Percentiles rank a stretch among this genome's conserved stretches.
phyloP scores from a whole-genome alignment of 306 rosid species.

The Vachellia collinsii region DNA sequence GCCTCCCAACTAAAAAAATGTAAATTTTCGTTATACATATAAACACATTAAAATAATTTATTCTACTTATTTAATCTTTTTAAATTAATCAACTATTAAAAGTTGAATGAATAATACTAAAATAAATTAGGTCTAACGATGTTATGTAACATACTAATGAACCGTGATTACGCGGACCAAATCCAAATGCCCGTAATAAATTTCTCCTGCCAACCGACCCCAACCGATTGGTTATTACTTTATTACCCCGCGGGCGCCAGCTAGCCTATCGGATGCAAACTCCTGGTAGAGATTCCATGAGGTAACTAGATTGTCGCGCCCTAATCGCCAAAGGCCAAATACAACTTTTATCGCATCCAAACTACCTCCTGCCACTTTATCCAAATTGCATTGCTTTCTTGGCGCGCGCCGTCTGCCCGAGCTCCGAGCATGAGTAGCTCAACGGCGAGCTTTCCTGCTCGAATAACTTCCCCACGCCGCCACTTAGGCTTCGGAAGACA shows the following conservation, averaged over 20 bases:
- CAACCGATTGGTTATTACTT: too few species aligned
- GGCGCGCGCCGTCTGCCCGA: neutral
- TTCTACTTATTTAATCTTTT: too few species aligned
- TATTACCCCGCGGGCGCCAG: neutral
- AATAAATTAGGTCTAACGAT: too few species aligned
- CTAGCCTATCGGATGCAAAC: neutral
- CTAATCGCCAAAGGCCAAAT: neutral
- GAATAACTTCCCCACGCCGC: constrained; percentile 43
- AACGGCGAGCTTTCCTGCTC: constrained; percentile 59
- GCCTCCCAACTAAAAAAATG: too few species aligned
- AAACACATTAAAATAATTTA: too few species aligned
- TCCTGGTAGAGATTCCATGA: neutral
- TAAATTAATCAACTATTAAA: too few species aligned
- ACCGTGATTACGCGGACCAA: too few species aligned
- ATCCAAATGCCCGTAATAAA: too few species aligned
- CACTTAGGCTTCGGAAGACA: constrained; percentile 37
- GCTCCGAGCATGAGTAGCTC: constrained; percentile 57
- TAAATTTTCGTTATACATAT: too few species aligned
- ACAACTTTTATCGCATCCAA: constrained; percentile 10
- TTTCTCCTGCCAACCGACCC: too few species aligned
- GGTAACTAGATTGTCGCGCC: neutral
- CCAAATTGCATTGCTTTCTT: neutral
- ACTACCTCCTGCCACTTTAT: constrained; percentile 7
- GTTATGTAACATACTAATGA: too few species aligned
- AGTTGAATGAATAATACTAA: too few species aligned